These are phyloP conservation scores for Phytopythium mirpurense DNA, from an alignment of 352 stramenopile genomes.

Conservation along the genomic window DNA sequence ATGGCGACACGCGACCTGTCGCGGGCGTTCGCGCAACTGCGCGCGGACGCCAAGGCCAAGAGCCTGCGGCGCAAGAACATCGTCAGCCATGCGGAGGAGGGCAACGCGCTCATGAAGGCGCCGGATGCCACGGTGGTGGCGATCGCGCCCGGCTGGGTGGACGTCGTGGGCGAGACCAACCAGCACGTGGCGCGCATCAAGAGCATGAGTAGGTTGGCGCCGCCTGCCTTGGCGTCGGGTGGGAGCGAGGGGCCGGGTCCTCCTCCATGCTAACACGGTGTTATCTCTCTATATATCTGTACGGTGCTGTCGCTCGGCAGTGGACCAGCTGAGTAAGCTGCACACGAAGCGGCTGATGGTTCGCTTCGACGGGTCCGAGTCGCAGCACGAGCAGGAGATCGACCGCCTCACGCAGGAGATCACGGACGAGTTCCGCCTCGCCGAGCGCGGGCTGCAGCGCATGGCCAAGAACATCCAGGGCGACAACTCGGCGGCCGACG, in stretches of 20 bases:
- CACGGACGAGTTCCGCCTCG: slow-evolving; percentile 76
- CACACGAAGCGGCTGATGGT: slow-evolving; percentile 86
- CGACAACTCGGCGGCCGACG: slow-evolving; percentile 70
- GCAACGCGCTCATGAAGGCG: slow-evolving; percentile 58
- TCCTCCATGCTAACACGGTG: too few relatives aligned
- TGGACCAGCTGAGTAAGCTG: slow-evolving; percentile 82
- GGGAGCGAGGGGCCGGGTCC: too few relatives aligned
- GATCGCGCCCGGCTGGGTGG: slow-evolving; percentile 66
- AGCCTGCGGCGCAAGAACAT: slow-evolving; percentile 84
- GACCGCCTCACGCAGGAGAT: slow-evolving; percentile 74
- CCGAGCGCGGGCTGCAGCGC: slow-evolving; percentile 66
- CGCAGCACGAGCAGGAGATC: slow-evolving; percentile 83
- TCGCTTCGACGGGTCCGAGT: slow-evolving; percentile 82
- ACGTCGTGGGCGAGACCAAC: slow-evolving; percentile 76
- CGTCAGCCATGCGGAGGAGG: slow-evolving; percentile 58
- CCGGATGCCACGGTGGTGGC: slow-evolving; percentile 28
- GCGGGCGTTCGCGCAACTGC: slow-evolving; percentile 62
- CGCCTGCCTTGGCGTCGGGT: not conserved
- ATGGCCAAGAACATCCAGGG: slow-evolving; percentile 60
- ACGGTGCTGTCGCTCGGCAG: slow-evolving; percentile 16
- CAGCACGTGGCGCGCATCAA: slow-evolving; percentile 79
- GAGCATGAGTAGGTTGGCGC: slow-evolving; percentile 54
- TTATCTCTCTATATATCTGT: not conserved
- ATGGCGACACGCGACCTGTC: slow-evolving; percentile 84
- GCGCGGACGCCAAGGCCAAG: slow-evolving; percentile 76